Evolutionary conservation across 495 filamentous ascomycete genomes (phyloP).

Genomic region (Trichoderma erinaceum): DNA sequence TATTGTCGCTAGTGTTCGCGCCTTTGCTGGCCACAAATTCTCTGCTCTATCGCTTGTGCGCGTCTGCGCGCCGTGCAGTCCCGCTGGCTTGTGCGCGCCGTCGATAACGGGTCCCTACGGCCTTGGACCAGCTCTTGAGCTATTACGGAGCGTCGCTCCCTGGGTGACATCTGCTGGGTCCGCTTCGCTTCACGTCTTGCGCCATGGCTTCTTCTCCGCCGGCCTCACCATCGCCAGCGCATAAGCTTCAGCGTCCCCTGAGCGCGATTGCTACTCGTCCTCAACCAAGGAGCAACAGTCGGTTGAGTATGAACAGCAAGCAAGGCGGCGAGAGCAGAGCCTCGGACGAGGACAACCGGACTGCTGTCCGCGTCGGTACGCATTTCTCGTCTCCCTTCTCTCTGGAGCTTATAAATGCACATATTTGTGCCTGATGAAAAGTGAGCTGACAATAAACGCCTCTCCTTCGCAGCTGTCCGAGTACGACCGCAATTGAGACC

Average conservation of each 20-base stretch:
- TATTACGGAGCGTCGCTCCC: constrained; percentile 11
- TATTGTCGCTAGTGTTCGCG: not conserved
- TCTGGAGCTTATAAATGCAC: too few species aligned
- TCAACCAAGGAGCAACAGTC: constrained; percentile 71
- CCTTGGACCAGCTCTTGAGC: not conserved
- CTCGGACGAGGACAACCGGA: constrained; percentile 90
- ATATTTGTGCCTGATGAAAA: too few species aligned
- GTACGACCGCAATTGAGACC: constrained; percentile 83
- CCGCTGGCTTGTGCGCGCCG: constrained; percentile 5
- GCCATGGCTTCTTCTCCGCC: constrained; percentile 54
- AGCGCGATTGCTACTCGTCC: constrained; percentile 74
- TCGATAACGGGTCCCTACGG: constrained; percentile 3
- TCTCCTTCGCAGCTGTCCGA: constrained; percentile 64
- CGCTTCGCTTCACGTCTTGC: constrained; percentile 20
- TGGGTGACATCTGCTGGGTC: constrained; percentile 7
- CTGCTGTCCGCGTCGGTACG: constrained; percentile 99
- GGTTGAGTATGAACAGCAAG: constrained; percentile 82
- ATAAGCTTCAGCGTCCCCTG: constrained; percentile 60
- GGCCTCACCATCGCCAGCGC: constrained; percentile 38
- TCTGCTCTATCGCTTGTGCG: not conserved
- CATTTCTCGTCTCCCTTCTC: constrained; percentile 26
- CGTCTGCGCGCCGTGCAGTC: constrained; percentile 7
- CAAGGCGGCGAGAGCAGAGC: constrained; percentile 73
- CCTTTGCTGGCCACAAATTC: not conserved
- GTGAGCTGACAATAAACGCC: constrained; percentile 22